Percentiles rank a stretch among this genome's conserved stretches.
phyloP scores from a whole-genome alignment of 2,329 filamentous ascomycete genomes.

The Graphiopsis chlorocephala region DNA sequence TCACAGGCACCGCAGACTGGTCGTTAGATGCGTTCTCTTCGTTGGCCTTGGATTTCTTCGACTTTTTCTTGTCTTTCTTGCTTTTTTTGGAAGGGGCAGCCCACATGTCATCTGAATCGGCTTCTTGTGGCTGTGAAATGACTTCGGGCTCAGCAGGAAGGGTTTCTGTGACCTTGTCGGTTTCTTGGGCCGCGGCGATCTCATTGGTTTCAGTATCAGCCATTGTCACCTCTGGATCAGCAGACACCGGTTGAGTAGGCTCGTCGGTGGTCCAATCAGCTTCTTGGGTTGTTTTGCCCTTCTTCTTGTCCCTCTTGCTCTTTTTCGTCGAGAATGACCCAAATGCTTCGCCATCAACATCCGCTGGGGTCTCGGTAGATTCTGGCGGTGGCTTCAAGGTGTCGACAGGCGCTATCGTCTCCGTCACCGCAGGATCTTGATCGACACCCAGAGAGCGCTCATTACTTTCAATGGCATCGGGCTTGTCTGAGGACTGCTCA shows the following conservation, averaged over 20 bases:
- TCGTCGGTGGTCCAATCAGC: background rate
- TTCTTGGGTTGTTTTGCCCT: slow-evolving; percentile 26
- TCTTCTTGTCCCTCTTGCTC: slow-evolving; percentile 45
- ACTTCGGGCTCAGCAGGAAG: background rate
- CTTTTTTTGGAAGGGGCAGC: slow-evolving; percentile 26
- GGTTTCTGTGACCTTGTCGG: background rate
- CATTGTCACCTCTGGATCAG: background rate
- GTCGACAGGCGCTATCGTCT: background rate
- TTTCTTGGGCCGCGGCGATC: background rate
- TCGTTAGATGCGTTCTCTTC: background rate
- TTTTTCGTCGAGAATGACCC: slow-evolving; percentile 28
- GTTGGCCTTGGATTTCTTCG: slow-evolving; percentile 33
- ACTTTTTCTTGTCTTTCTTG: slow-evolving; percentile 31
- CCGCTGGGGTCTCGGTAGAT: slow-evolving; percentile 3
- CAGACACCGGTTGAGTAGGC: background rate
- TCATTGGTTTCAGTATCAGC: background rate
- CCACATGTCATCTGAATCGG: slow-evolving; percentile 24
- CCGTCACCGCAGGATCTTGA: background rate
- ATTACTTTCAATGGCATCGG: background rate
- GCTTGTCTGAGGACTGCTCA: background rate
- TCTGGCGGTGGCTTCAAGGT: background rate
- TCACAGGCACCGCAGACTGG: background rate
- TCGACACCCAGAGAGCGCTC: background rate
- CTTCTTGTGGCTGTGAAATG: slow-evolving; percentile 4
- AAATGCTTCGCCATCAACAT: slow-evolving; percentile 22